Percentiles rank a stretch among this genome's conserved stretches.
These are phyloP conservation scores for Pezicula radicicola DNA, from an alignment of 2,329 filamentous ascomycete species.

Conservation along the genomic window DNA sequence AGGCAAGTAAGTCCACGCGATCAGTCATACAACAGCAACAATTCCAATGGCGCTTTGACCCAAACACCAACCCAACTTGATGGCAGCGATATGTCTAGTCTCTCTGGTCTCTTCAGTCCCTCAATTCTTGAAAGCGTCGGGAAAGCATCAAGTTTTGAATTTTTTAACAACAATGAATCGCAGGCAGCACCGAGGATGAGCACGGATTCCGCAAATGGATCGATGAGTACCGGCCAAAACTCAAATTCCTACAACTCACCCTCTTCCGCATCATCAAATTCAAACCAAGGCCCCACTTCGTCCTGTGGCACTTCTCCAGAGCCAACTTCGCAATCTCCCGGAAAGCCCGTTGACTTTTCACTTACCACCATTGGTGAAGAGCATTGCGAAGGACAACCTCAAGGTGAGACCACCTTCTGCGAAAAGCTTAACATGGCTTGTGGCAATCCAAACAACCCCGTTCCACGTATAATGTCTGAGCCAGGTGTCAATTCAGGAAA, in stretches of 20 bases:
- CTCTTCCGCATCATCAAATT: constrained; percentile 56
- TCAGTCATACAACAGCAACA: constrained; percentile 29
- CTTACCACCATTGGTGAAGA: constrained; percentile 66
- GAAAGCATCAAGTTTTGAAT: constrained; percentile 35
- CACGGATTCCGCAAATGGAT: constrained; percentile 23
- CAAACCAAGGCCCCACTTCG: constrained; percentile 56
- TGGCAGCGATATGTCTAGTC: constrained; percentile 45
- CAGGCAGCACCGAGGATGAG: constrained; percentile 42
- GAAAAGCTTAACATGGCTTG: constrained; percentile 55
- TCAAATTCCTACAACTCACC: constrained; percentile 60
- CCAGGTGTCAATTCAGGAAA: constrained; percentile 19
- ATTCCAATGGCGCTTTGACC: constrained; percentile 24
- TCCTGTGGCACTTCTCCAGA: constrained; percentile 78
- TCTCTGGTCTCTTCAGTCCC: constrained; percentile 58
- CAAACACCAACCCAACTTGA: constrained; percentile 18
- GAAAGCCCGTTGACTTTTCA: constrained; percentile 58
- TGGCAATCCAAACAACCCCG: constrained; percentile 48
- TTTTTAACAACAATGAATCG: constrained; percentile 36
- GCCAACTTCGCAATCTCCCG: constrained; percentile 68
- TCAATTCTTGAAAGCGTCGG: constrained; percentile 44
- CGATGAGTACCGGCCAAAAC: constrained; percentile 35
- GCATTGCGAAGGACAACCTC: constrained; percentile 36
- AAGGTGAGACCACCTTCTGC: constrained; percentile 51
- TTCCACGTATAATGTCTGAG: constrained; percentile 42
- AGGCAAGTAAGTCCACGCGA: constrained; percentile 22